These are phyloP conservation scores for Rhizopus microsporus DNA, from an alignment of 371 early-diverging fungal genomes.

Conservation along the genomic window DNA sequence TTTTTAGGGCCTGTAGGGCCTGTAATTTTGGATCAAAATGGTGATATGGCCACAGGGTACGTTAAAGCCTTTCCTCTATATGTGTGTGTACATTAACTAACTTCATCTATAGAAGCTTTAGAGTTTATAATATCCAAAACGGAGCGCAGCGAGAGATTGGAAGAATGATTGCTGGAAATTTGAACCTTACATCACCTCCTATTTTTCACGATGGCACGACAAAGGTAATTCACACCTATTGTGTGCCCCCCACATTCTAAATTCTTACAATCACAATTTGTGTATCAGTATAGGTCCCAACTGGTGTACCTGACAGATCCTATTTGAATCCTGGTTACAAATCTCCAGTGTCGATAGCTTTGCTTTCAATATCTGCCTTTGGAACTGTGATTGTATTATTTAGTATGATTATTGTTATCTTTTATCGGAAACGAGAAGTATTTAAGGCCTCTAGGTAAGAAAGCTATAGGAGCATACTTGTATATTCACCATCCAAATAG, in stretches of 20 bases:
- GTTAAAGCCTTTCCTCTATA: not conserved
- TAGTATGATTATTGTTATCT: conserved; percentile 41
- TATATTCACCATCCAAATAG: conserved; percentile 20
- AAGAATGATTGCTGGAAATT: conserved; percentile 45
- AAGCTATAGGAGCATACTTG: not conserved
- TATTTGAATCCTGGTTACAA: conserved; percentile 42
- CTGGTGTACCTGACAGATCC: conserved; percentile 29
- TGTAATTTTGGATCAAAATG: conserved; percentile 57
- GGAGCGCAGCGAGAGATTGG: conserved; percentile 50
- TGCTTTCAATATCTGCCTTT: conserved; percentile 43
- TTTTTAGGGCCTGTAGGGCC: conserved; percentile 62
- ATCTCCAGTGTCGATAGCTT: conserved; percentile 44
- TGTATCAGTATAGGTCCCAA: conserved; percentile 29
- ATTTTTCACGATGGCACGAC: conserved; percentile 52
- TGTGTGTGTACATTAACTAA: conserved; percentile 4
- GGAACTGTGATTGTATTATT: conserved; percentile 37
- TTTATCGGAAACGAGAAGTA: conserved; percentile 46
- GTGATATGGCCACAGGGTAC: conserved; percentile 52
- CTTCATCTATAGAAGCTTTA: conserved; percentile 48
- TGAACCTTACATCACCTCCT: conserved; percentile 51
- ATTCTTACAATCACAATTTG: too few species aligned
- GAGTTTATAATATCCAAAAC: conserved; percentile 52
- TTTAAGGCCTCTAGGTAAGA: conserved; percentile 59
- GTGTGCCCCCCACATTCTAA: too few species aligned
- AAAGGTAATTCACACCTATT: conserved; percentile 21